These are phyloP conservation scores for Phytophthora rubi DNA, from an alignment of 352 stramenopile genomes.

Conservation along the genomic window DNA sequence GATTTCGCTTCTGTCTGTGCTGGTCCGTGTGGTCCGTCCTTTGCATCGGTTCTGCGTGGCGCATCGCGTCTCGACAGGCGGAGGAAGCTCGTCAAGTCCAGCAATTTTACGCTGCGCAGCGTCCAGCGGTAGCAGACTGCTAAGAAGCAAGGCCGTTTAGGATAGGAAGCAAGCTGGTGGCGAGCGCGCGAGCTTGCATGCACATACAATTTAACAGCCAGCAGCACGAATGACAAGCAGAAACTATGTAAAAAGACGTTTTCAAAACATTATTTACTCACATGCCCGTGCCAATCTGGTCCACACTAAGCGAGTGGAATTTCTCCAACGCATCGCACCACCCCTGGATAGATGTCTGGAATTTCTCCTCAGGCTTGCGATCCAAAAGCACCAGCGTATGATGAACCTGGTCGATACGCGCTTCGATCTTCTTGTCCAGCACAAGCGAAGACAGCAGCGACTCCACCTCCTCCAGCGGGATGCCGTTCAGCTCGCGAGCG, in stretches of 20 bases:
- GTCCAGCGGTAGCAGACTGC: conserved; percentile 32
- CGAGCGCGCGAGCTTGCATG: conserved; percentile 8
- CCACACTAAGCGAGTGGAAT: conserved; percentile 70
- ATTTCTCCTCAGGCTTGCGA: conserved; percentile 71
- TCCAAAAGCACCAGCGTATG: conserved; percentile 80
- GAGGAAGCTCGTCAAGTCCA: conserved; percentile 62
- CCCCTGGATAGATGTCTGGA: conserved; percentile 63
- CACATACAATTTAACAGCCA: conserved; percentile 28
- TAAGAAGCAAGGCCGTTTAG: conserved; percentile 26
- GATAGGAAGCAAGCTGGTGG: conserved; percentile 14
- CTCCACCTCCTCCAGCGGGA: conserved; percentile 92
- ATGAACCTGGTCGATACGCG: conserved; percentile 92
- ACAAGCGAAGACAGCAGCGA: conserved; percentile 93
- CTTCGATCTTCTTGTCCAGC: conserved; percentile 92
- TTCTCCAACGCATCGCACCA: conserved; percentile 81
- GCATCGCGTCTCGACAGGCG: conserved; percentile 57
- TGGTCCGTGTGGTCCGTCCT: conserved; percentile 85
- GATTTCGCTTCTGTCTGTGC: conserved; percentile 83
- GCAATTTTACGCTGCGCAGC: conserved; percentile 59
- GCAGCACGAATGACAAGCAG: conserved; percentile 16
- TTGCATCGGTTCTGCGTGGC: conserved; percentile 69
- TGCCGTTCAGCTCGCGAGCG: conserved; percentile 92
- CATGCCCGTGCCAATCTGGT: conserved; percentile 56
- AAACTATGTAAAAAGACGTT: conserved; percentile 30
- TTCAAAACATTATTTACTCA: conserved; percentile 27